Conservation (phyloP, 352 stramenopile species). For the Phytophthora vignae region DNA sequence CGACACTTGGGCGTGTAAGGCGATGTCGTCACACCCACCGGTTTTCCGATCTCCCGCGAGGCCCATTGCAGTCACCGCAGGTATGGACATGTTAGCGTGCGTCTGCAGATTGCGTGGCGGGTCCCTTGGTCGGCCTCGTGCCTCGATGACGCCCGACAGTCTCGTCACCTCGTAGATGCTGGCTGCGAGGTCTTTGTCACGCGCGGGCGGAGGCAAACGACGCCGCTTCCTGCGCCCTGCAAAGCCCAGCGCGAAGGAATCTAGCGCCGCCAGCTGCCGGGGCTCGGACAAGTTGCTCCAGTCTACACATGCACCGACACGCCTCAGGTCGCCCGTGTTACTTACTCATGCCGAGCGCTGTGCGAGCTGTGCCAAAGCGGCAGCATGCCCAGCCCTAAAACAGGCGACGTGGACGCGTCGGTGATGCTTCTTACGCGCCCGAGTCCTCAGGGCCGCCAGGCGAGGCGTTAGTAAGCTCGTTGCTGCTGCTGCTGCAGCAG, state of each 20-base stretch:
- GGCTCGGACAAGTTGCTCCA: background rate
- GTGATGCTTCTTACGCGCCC: background rate
- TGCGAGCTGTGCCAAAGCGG: slow-evolving; percentile 1
- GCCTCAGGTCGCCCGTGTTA: background rate
- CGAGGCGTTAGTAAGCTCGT: slow-evolving; percentile 25
- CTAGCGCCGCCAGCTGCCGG: slow-evolving; percentile 17
- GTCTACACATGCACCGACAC: slow-evolving; percentile 1
- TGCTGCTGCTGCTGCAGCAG: slow-evolving; percentile 18
- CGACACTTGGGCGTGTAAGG: background rate
- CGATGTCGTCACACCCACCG: slow-evolving; percentile 18
- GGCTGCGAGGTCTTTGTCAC: slow-evolving; percentile 24
- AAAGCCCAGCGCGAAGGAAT: slow-evolving; percentile 32
- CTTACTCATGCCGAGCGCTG: slow-evolving; percentile 3
- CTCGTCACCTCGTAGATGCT: slow-evolving; percentile 25
- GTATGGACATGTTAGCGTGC: background rate
- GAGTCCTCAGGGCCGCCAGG: background rate
- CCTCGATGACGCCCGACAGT: slow-evolving; percentile 10
- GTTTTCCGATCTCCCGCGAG: slow-evolving; percentile 26
- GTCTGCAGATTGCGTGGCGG: background rate
- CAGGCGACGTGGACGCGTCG: slow-evolving; percentile 4
- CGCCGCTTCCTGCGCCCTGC: background rate
- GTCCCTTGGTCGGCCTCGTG: background rate
- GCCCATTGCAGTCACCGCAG: background rate
- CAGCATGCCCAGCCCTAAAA: slow-evolving; percentile 21
- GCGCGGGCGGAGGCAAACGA: background rate